A percentile compares a stretch with the other conserved stretches of the same genome.
Conservation (phyloP, 2,329 filamentous ascomycete species). For the Albophoma yamanashiensis region DNA sequence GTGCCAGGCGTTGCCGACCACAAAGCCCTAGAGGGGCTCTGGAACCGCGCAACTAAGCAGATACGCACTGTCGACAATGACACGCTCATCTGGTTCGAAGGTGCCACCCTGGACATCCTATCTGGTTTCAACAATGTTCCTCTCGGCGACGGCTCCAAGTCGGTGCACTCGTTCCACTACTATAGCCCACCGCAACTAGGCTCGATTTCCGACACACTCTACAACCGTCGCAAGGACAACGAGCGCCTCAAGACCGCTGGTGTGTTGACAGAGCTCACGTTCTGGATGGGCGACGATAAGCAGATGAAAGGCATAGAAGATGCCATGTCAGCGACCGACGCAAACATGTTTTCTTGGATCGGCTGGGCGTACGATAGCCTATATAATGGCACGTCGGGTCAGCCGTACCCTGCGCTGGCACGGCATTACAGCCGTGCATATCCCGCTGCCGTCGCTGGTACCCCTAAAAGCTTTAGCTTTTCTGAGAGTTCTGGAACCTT, state of each 20-base stretch:
- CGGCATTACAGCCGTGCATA: neutral
- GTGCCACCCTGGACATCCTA: neutral
- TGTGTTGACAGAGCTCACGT: neutral
- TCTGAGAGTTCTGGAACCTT: neutral
- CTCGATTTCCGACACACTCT: neutral
- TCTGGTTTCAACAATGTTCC: neutral
- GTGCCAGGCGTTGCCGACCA: neutral
- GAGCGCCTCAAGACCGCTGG: neutral
- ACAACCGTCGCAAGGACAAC: neutral
- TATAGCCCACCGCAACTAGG: neutral
- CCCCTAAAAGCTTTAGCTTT: neutral
- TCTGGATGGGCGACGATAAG: neutral
- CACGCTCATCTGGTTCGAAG: neutral
- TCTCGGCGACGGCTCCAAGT: neutral
- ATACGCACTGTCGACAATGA: neutral
- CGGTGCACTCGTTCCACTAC: neutral
- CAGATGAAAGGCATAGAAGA: neutral
- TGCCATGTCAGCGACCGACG: neutral
- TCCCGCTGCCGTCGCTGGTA: neutral
- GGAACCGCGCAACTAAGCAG: neutral
- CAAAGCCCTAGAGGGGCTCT: neutral
- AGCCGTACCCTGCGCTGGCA: neutral
- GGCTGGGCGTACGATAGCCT: neutral
- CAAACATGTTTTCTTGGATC: neutral
- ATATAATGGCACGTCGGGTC: neutral